Base-by-base conservation (phyloP, 1,139 yeast genomes). In the Ashbya aceris region DNA sequence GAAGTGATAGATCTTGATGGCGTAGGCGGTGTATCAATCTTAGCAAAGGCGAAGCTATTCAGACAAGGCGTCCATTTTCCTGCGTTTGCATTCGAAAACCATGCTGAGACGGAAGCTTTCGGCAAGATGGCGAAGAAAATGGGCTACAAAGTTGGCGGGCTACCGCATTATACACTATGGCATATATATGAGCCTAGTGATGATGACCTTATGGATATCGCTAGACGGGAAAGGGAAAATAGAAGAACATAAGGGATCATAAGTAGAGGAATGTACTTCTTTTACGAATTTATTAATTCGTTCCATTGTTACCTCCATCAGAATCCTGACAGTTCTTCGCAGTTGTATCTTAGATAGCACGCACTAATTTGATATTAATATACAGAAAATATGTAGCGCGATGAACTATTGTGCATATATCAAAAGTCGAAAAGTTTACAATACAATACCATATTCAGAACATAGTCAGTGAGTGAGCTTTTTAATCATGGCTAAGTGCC, bases 101-200 rank as follows among this genome's bases (percentile, higher is more conserved):
- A 86, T 60, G 95, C 95, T 0, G 96, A 85, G 60, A 86, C 95
- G 2, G 93, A 86, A 61, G 95, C 93, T 0, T 85, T 85, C 64
- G 96, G 95, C 39, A 85, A 84, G 57, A 74, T 86, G 86, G 81
- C 89, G 31, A 82, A 74, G 53, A 69, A 71, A 43, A 83, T 85
- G 83, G 93, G 93, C 3, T 83, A 76, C 60, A 68, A 68, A 45
- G 95, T 86, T 28, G 85, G 86, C 40, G 96, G 96, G 0, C 70
- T 85, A 52, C 95, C 95, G 30, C 93, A 86, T 65, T 86, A 86
- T 60, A 84, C 89, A 1, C 73, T 86, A 35, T 85, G 95, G 95
- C 89, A 81, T 61, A 80, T 81, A 43, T 81, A 81, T 63, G 95
- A 84, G 56, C 89, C 94, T 33, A 83, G 95, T 65, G 95, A 83